phyloP scores from a whole-genome alignment of 441 rosid genomes.

The Gossypium davidsonii region DNA sequence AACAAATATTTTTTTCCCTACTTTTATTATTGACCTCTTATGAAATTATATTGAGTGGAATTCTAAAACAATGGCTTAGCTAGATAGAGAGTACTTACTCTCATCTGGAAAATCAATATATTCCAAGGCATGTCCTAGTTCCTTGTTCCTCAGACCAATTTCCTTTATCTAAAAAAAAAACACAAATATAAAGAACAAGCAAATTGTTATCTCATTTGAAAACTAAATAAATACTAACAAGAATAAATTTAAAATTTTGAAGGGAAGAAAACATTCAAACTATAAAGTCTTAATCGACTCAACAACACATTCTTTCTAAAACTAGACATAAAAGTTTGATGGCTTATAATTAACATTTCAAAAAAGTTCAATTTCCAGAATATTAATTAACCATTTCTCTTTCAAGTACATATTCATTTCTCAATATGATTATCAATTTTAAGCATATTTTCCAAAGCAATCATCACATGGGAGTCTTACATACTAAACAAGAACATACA shows the following conservation, averaged over 20 bases:
- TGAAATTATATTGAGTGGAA: background rate
- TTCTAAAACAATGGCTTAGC: background rate
- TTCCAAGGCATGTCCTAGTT: constrained; percentile 21
- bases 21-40: background rate
- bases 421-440: background rate
- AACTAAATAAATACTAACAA: background rate
- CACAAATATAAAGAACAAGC: background rate
- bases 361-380: background rate
- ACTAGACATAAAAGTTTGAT: background rate
- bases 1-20: background rate
- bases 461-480: background rate
- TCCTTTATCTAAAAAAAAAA: constrained; percentile 35
- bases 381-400: background rate
- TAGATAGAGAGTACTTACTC: constrained; percentile 32
- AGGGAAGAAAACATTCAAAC: background rate
- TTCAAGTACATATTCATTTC: background rate
- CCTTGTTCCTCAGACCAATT: constrained; percentile 13
- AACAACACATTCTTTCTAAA: background rate
- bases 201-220: background rate
- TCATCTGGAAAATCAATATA: constrained; percentile 66
- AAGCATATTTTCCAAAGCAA: background rate
- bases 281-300: background rate
- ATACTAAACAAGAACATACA: background rate
- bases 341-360: background rate
- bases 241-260: background rate